Evolutionary conservation across 495 filamentous ascomycete species (phyloP).

Genomic region (Neurospora discreta): DNA sequence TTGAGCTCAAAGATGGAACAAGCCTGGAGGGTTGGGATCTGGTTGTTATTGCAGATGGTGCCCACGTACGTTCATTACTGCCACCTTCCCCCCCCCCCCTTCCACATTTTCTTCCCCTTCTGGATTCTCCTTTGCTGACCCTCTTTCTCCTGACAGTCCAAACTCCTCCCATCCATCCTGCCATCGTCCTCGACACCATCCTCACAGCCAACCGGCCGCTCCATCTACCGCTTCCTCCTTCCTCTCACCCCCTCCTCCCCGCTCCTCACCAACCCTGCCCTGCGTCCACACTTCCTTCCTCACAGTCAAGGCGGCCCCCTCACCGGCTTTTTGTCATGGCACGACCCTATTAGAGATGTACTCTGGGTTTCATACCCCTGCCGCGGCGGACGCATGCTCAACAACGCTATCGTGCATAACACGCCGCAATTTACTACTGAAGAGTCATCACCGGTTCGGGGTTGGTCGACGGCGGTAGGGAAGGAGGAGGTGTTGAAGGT

Average conservation of each 20-base stretch:
- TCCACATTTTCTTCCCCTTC: not conserved
- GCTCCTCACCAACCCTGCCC: constrained; percentile 22
- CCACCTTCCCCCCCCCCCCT: not conserved
- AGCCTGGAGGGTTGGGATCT: constrained; percentile 9
- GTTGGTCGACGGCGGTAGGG: constrained; percentile 10
- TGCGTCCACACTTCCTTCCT: constrained; percentile 11
- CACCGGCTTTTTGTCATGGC: constrained; percentile 19
- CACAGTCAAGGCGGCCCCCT: constrained; percentile 1
- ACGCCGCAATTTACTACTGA: not conserved
- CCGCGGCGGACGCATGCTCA: constrained; percentile 21
- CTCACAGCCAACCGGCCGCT: constrained; percentile 18
- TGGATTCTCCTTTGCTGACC: not conserved
- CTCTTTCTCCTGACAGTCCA: not conserved
- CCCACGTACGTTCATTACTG: constrained; percentile 12
- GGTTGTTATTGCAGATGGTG: constrained; percentile 21
- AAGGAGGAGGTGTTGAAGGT: constrained; percentile 13
- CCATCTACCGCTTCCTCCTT: constrained; percentile 38
- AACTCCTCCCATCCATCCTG: not conserved
- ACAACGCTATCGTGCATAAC: constrained; percentile 19
- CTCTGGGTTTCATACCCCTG: constrained; percentile 37
- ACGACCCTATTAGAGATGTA: constrained; percentile 15
- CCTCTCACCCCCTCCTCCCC: constrained; percentile 16
- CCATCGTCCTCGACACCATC: not conserved
- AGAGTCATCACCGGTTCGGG: not conserved
- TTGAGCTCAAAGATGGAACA: constrained; percentile 11